These are phyloP conservation scores for Fusarium camptoceras DNA, from an alignment of 2,329 filamentous ascomycete genomes.

Conservation along the genomic window DNA sequence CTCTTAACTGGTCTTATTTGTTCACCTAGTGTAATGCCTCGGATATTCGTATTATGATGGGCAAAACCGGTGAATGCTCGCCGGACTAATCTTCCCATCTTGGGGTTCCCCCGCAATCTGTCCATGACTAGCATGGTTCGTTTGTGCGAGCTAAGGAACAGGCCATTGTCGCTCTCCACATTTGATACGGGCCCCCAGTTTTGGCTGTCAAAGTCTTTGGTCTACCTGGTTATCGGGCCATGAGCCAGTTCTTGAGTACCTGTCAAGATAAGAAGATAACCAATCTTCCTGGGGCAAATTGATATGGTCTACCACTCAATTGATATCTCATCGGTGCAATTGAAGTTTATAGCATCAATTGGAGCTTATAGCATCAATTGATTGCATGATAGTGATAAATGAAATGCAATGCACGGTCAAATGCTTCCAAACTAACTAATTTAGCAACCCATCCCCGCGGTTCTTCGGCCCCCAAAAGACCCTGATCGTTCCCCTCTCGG, in stretches of 20 bases:
- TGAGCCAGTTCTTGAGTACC: no score
- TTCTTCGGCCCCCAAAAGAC: not conserved
- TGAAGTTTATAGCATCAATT: no score
- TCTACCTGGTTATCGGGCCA: not conserved
- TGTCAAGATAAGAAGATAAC: not conserved
- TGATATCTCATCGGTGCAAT: accelerated
- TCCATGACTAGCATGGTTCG: not conserved
- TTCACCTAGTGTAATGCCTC: not conserved
- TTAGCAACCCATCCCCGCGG: constrained; percentile 2
- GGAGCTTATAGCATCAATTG: no score
- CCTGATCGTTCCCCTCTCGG: not conserved
- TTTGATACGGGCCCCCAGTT: constrained; percentile 1
- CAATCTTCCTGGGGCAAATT: not conserved
- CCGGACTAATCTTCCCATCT: constrained; percentile 8
- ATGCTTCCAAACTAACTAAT: not conserved
- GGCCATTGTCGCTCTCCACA: constrained; percentile 1
- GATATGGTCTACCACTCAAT: not conserved
- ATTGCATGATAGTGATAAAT: not conserved
- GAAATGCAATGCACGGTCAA: not conserved
- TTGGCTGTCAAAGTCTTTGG: not conserved
- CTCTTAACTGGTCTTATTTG: constrained; percentile 7
- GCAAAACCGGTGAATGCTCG: constrained; percentile 19
- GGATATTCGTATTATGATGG: not conserved
- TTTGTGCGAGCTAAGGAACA: not conserved
- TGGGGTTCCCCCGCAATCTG: constrained; percentile 14